Base-by-base conservation (phyloP, 495 filamentous ascomycete species). In the Podospora comata region DNA sequence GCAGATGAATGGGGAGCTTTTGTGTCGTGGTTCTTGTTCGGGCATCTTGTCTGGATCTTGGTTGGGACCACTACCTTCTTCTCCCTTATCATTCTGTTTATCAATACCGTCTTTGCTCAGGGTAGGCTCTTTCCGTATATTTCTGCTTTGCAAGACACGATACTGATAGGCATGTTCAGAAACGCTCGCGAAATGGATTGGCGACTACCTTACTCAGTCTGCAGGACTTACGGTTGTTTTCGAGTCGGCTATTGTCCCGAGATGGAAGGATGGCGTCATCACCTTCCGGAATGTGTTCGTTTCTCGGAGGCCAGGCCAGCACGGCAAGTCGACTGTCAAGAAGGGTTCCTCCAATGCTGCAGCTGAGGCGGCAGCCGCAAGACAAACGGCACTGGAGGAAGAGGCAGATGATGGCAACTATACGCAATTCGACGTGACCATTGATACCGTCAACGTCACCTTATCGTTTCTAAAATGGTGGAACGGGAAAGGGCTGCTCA, bases 401-500 rank as follows among this genome's bases (percentile, higher is more conserved):
- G 86, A 88, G 66, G 91, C 91, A 65, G 94, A 97, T 72, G 94
- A 98, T 76, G 91, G 89, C 5, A 98, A 98, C 70, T 98, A 97
- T 76, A 97, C 94, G 0, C 95, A 99, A 72, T 99, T 98, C 73
- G 95, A 99, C 72, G 76, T 98, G 16, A 97, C 96, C 0, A 91
- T 99, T 62, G 91, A 96, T 66, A 94, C 92, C 0, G 92, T 99
- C 61, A 96, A 97, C 72, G 96, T 99, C 28, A 97, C 94, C 0
- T 78, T 99, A n/a, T 99, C 95, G 0, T 97, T 99, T 71, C 85
- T 92, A 2, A 97, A 97, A 73, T 99, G 95, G 95, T 92, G 96
- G 83, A 97, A 96, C 72, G 94, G 95, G 26, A 97, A 94, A 79
- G 95, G 95, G 0, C 86, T 96, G 3, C 85, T 99, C 16, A 89